Conservation (phyloP, 352 stramenopile genomes). For the Phytophthora cryptogea region DNA sequence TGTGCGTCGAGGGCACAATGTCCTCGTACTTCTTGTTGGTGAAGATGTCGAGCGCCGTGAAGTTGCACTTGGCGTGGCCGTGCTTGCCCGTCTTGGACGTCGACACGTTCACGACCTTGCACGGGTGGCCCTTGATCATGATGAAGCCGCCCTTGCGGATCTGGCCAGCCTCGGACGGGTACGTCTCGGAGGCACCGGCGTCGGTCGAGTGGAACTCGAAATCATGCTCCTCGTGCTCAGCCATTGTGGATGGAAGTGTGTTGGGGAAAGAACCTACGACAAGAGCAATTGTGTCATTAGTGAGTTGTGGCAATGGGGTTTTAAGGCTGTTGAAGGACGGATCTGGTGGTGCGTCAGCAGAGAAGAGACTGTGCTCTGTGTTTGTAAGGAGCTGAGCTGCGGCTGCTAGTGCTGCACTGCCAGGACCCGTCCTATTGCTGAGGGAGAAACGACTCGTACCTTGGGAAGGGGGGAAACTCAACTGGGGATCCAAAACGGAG, state of each 20-base stretch:
- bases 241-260: constrained; percentile 39
- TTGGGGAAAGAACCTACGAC: constrained; percentile 20
- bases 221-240: constrained; percentile 67
- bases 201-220: constrained; percentile 94
- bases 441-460: constrained; percentile 30
- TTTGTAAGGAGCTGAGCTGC: neutral
- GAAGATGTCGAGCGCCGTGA: constrained; percentile 99
- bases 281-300: neutral
- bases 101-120: constrained; percentile 98
- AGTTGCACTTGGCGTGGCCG: constrained; percentile 99
- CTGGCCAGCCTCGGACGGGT: constrained; percentile 98
- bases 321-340: neutral
- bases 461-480: constrained; percentile 47
- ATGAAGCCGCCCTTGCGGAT: constrained; percentile 99
- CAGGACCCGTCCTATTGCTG: constrained; percentile 5
- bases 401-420: constrained; percentile 18
- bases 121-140: constrained; percentile 99
- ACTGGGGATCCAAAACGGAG: constrained; percentile 38
- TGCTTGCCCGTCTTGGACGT: constrained; percentile 99
- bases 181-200: constrained; percentile 97
- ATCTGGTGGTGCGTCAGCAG: constrained; percentile 4
- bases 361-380: neutral
- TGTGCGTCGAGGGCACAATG: constrained; percentile 99
- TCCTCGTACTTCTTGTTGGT: constrained; percentile 99
- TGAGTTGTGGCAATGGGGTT: neutral